Percentiles rank a stretch among this genome's conserved stretches.
These are phyloP conservation scores for Aspergillus sp. DNA, from an alignment of 2,329 filamentous ascomycete genomes.

Conservation along the genomic window DNA sequence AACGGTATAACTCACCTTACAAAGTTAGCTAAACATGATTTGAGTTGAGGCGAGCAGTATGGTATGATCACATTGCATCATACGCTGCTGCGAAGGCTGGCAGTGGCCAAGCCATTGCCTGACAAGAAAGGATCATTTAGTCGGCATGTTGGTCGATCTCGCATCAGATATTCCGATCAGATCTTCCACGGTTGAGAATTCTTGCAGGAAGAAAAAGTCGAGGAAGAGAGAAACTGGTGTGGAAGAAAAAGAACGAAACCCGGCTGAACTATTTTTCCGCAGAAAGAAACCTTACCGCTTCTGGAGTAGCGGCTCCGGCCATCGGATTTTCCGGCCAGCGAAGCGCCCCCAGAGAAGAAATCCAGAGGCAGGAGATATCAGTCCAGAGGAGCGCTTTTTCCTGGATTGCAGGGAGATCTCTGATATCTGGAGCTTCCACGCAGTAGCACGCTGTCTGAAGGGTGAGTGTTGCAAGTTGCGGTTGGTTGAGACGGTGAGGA, in stretches of 20 bases:
- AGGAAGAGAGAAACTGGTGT: slow-evolving; percentile 12
- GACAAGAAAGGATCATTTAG: not conserved
- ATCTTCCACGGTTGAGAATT: not conserved
- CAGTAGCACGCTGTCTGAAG: slow-evolving; percentile 1
- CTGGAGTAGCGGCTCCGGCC: slow-evolving; percentile 12
- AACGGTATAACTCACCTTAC: slow-evolving; percentile 25
- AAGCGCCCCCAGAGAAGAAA: slow-evolving; percentile 9
- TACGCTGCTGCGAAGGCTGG: not conserved
- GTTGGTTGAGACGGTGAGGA: not conserved
- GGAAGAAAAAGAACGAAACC: slow-evolving; percentile 14
- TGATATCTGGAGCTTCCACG: not conserved
- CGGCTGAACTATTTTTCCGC: slow-evolving; percentile 14
- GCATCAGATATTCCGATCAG: not conserved
- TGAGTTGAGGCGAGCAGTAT: not conserved
- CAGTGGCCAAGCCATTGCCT: not conserved
- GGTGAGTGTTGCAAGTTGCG: not conserved
- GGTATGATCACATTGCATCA: slow-evolving; percentile 9
- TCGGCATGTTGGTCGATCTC: not conserved
- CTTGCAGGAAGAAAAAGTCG: slow-evolving; percentile 17
- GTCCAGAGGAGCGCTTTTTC: slow-evolving; percentile 3
- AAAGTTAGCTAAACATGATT: not conserved
- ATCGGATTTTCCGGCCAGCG: slow-evolving; percentile 15
- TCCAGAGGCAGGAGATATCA: slow-evolving; percentile 9
- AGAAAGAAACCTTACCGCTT: slow-evolving; percentile 15
- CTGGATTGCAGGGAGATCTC: not conserved